Evolutionary conservation across 2,329 filamentous ascomycete genomes (phyloP), one percentile per base, ranked within the genome.

Genomic region (Fusarium hainanense): DNA sequence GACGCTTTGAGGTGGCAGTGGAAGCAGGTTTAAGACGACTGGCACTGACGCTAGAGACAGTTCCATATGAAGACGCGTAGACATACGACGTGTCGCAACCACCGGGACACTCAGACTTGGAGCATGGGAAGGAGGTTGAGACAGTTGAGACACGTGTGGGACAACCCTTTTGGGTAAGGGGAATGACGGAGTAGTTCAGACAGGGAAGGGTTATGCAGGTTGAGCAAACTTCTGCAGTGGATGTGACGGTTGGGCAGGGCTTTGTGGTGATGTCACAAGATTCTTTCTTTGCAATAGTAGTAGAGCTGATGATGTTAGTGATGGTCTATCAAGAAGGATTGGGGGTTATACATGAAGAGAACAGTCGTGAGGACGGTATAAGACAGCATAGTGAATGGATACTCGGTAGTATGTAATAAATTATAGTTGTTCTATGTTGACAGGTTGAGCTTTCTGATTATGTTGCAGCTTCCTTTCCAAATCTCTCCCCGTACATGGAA

Each of bases 231-330:
- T 76, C 66, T 14, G 70, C 68, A 1, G 77, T 80, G 32, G 72
- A 66, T 13, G 77, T 79, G 16, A 80, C 72, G 23, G 78, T 80
- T 37, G 80, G 79, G 44, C 79, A 81, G 8, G 58, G 55, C 2
- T 60, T 62, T 25, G 42, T 7, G 41, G 40, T 54, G 9, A 40
- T n/a, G 12, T n/a, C n/a, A 14, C 32, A 34, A 13, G 46, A 48
- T 14, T 49, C 16, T 42, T 63, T 56, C 20, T 59, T 54, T 27
- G 69, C 68, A 7, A 46, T 28, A 37, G 62, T 18, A 20, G 54
- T 49, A 25, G 61, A 41, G 20, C 69, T 71, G 20, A 8, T 10
- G 14, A 3, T 50, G 48, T 70, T 55, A 71, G 68, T 40, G n/a
- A 20, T 32, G 23, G 32, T 30, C 21, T 13, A 5, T 12, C 21